These are phyloP conservation scores for Clitopilus hobsonii DNA, from an alignment of 768 basidiomycete genomes.

Conservation along the genomic window DNA sequence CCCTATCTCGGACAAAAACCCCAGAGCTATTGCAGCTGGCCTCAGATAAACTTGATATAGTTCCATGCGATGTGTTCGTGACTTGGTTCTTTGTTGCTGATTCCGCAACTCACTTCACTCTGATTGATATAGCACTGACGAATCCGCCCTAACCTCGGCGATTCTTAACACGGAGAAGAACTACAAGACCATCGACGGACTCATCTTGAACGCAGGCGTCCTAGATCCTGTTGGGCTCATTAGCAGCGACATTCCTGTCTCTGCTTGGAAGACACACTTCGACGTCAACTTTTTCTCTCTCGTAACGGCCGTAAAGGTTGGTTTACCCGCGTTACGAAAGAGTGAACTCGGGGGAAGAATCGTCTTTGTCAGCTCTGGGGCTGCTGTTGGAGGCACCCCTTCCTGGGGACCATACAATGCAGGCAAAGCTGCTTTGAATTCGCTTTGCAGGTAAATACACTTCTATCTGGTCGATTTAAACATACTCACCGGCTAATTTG, in stretches of 20 bases:
- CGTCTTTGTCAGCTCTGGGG: conserved; percentile 84
- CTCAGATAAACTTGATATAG: conserved; percentile 41
- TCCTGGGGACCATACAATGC: conserved; percentile 85
- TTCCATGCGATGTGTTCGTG: conserved; percentile 77
- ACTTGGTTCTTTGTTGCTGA: conserved; percentile 1
- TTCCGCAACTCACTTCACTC: conserved; percentile 7
- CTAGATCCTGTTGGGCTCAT: conserved; percentile 67
- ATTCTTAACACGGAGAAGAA: conserved; percentile 46
- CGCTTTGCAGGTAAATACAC: conserved; percentile 58
- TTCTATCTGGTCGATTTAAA: not conserved
- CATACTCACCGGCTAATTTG: not conserved
- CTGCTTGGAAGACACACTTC: conserved; percentile 68
- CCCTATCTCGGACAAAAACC: conserved; percentile 67
- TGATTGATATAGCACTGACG: conserved; percentile 46
- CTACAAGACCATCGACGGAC: conserved; percentile 65
- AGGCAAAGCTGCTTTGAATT: conserved; percentile 87
- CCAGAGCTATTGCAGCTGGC: conserved; percentile 56
- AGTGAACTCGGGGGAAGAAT: conserved; percentile 57
- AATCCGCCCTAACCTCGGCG: conserved; percentile 47
- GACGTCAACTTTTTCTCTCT: conserved; percentile 89
- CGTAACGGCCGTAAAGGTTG: conserved; percentile 59
- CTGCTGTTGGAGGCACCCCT: conserved; percentile 58
- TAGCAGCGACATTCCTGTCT: conserved; percentile 41
- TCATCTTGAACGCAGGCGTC: conserved; percentile 83
- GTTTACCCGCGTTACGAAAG: conserved; percentile 66